These are phyloP conservation scores for Schizophyllum amplum DNA, from an alignment of 1,284 basidiomycete genomes.

Conservation along the genomic window DNA sequence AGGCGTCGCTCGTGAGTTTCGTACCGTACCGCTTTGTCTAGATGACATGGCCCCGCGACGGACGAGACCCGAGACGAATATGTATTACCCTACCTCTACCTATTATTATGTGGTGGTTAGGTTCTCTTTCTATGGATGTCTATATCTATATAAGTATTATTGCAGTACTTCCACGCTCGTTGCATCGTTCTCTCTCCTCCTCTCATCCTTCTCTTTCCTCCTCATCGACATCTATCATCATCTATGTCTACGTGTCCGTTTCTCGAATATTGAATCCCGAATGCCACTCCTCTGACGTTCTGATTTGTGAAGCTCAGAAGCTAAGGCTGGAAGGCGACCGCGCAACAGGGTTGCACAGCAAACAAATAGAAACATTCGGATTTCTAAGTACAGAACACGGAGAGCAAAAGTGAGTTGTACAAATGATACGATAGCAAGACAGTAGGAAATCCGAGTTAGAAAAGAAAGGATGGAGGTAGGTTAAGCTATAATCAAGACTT, in stretches of 20 bases:
- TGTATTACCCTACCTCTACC: conserved; percentile 23
- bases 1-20: conserved; percentile 45
- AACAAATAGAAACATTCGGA: background rate
- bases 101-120: background rate
- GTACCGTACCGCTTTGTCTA: conserved; percentile 51
- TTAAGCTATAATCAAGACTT: no score
- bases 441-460: background rate
- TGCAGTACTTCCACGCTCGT: background rate
- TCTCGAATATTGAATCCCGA: no score
- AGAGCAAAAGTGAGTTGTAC: no score
- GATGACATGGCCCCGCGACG: conserved; percentile 47
- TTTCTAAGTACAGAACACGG: background rate
- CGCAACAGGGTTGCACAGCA: no score
- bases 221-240: background rate
- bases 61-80: conserved; percentile 40
- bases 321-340: no score
- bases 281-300: no score
- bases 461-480: no score
- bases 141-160: background rate
- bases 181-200: background rate
- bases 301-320: no score
- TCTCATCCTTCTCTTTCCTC: background rate
- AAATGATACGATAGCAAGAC: no score
- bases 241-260: background rate
- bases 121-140: background rate